Percentiles rank a stretch among this genome's conserved stretches.
Conservation (phyloP, 2,329 filamentous ascomycete species). For the Aureobasidium sp. region DNA sequence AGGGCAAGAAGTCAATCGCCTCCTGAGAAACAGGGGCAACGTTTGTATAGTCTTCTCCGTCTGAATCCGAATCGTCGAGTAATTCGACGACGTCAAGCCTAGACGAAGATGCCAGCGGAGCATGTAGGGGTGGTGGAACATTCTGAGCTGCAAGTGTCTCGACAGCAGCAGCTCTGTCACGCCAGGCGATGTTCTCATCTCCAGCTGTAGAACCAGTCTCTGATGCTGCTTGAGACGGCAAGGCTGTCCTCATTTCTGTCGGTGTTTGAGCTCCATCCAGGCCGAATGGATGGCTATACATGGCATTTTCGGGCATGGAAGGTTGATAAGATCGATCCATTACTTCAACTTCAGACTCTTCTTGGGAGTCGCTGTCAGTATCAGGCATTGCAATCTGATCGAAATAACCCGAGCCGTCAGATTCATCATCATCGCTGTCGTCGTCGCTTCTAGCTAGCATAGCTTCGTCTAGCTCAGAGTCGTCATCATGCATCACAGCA, state of each 20-base stretch:
- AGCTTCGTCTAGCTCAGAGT: neutral
- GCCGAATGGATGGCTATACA: constrained; percentile 11
- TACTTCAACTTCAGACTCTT: neutral
- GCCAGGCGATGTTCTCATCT: constrained; percentile 9
- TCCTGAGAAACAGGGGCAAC: neutral
- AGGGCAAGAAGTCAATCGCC: neutral
- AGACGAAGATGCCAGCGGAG: neutral
- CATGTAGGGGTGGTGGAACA: constrained; percentile 19
- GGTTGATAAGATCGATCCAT: constrained; percentile 1
- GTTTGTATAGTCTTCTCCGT: constrained; percentile 18
- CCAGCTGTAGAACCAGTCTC: neutral
- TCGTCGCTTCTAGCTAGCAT: constrained; percentile 4
- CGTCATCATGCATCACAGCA: constrained; percentile 1
- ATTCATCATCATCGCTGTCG: constrained; percentile 3
- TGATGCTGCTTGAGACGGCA: neutral
- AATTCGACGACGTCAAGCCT: constrained; percentile 3
- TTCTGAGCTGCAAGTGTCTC: constrained; percentile 4
- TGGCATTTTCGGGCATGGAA: constrained; percentile 1
- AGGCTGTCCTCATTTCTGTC: neutral
- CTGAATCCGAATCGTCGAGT: constrained; percentile 19
- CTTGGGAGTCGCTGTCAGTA: neutral
- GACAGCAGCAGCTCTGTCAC: constrained; percentile 13
- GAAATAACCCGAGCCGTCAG: neutral
- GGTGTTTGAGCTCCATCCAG: neutral
- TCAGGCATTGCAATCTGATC: neutral